Evolutionary conservation across 805 yeast species (phyloP), one percentile per base, ranked within the genome.

Genomic region (Suhomyces xylopsoci): DNA sequence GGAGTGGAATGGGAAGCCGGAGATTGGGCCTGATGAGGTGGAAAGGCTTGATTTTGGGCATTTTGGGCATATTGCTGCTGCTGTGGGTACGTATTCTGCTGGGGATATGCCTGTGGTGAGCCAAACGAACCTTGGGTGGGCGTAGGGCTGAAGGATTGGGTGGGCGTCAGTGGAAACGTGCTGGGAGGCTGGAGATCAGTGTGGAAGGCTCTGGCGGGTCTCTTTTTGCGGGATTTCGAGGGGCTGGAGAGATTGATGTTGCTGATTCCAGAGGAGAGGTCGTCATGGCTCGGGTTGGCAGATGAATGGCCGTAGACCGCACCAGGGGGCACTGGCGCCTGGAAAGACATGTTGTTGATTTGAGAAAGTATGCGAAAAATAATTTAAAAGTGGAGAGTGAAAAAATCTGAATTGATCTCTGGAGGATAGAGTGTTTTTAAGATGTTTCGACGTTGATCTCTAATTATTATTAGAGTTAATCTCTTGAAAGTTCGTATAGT

Each of bases 131-230:
- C 24, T 26, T 49, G 45, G 19, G 26, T 19, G 10, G 34, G 38
- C 28, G 36, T 19, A n/a, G 52, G 26, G 3, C 14, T 10, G 30
- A 10, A 40, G 24, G 32, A 2, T 12, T 28, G 25, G 26, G 24
- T 24, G 22, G 15, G 45, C 17, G 28, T 45, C 28, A 45, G 41
- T 10, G 41, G 30, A 6, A 14, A 40, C 43, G 20, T 12, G 17
- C 41, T 32, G 55, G 51, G 15, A 57, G 28, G 43, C 50, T 55
- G 48, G 58, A 62, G 24, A 62, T 69, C 42, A 24, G 65, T 52
- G 51, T 68, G 73, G 54, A 55, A 68, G 4, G 74, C 74, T 55
- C 76, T 55, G 10, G 59, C 67, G 5, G 65, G 56, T 53, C 72
- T 56, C 51, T 69, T 70, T 50, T 67, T 67, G 58, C 66, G 67